phyloP scores from a whole-genome alignment of 352 stramenopile species.

The Ophiocytium majus region DNA sequence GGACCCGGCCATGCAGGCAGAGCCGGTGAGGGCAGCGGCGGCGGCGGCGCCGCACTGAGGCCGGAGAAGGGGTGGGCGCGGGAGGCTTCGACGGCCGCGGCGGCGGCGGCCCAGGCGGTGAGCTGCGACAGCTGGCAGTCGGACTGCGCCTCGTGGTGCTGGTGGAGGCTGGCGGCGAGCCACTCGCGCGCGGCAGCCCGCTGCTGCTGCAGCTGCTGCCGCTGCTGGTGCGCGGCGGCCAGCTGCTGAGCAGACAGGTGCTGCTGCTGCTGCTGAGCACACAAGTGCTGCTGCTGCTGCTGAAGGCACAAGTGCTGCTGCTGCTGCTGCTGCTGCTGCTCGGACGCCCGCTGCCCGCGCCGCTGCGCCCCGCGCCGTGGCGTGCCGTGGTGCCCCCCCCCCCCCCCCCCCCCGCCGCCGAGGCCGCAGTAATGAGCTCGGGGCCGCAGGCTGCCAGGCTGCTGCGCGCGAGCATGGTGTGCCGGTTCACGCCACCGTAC shows the following conservation, averaged over 20 bases:
- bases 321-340: conserved; percentile 21
- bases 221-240: not conserved
- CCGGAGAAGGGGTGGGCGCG: not conserved
- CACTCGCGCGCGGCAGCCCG: not conserved
- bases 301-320: conserved; percentile 11
- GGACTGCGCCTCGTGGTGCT: not conserved
- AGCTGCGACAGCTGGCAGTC: not conserved
- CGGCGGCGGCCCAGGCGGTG: not conserved
- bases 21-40: not conserved
- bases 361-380: not conserved
- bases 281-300: not conserved
- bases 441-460: not conserved
- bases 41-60: not conserved
- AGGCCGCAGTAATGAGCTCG: not conserved
- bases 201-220: conserved; percentile 3
- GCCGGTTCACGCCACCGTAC: conserved; percentile 50
- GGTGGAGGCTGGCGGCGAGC: conserved; percentile 14
- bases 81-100: not conserved
- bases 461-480: conserved; percentile 2
- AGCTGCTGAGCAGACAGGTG: not conserved
- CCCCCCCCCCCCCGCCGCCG: too few species aligned
- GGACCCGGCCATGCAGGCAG: not conserved
- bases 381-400: not conserved
- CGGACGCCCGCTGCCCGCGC: not conserved
- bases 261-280: conserved; percentile 14